A percentile compares a stretch with the other conserved stretches of the same genome.
phyloP scores from a whole-genome alignment of 192 early-diverging fungal species.

The Thamnidium elegans region DNA sequence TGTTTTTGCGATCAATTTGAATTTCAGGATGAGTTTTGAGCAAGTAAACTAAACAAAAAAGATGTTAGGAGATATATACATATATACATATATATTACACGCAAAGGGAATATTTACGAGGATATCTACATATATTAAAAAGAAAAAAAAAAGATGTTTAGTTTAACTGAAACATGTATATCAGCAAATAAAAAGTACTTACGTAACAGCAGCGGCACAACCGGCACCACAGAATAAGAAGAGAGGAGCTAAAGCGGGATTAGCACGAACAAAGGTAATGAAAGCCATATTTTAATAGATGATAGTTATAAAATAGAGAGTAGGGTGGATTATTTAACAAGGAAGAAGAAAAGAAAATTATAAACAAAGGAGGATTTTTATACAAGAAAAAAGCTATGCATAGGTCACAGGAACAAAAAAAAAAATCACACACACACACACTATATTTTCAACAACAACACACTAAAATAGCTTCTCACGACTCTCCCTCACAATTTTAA shows the following conservation, averaged over 20 bases:
- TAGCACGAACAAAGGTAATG: slow-evolving; percentile 20
- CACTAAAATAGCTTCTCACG: background rate
- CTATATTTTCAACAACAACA: background rate
- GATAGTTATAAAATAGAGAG: background rate
- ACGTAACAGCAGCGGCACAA: slow-evolving; percentile 27
- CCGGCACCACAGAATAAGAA: slow-evolving; percentile 30
- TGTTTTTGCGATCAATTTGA: slow-evolving; percentile 13
- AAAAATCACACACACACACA: background rate
- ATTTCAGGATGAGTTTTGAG: slow-evolving; percentile 16
- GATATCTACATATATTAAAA: slow-evolving; percentile 10
- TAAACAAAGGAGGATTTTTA: background rate
- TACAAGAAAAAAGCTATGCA: background rate
- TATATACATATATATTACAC: background rate
- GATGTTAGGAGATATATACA: background rate
- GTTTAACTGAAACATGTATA: background rate
- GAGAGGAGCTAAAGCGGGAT: slow-evolving; percentile 33
- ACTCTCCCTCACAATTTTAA: background rate
- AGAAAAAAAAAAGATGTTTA: background rate
- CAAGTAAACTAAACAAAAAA: background rate
- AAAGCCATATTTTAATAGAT: slow-evolving; percentile 16
- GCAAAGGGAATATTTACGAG: slow-evolving; percentile 4
- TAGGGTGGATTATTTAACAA: background rate
- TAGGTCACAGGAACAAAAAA: background rate
- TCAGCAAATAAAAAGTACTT: background rate
- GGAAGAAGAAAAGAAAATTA: slow-evolving; percentile 1